phyloP scores from a whole-genome alignment of 257 asterid genomes.

The Sherardia arvensis region DNA sequence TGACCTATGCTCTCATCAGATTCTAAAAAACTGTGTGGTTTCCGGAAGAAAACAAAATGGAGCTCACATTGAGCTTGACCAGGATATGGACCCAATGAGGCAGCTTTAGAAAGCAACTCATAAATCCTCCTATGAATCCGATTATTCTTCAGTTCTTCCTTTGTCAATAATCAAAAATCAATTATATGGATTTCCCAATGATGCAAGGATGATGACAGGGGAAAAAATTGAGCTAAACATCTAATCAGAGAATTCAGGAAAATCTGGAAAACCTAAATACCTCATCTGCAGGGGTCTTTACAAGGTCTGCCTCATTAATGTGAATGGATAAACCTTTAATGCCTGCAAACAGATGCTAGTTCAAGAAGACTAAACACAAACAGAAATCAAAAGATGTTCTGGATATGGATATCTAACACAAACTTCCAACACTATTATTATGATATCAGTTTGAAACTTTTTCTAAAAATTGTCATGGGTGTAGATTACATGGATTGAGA shows the following conservation, averaged over 20 bases:
- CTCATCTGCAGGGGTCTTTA: constrained; percentile 69
- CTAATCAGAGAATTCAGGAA: background rate
- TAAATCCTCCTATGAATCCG: constrained; percentile 79
- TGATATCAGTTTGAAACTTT: background rate
- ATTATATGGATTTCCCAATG: background rate
- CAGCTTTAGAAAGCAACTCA: constrained; percentile 81
- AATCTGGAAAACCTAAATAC: constrained; percentile 20
- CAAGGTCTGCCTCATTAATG: constrained; percentile 53
- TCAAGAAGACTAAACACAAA: background rate
- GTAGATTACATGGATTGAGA: background rate
- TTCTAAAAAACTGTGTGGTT: constrained; percentile 67
- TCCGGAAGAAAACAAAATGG: constrained; percentile 78
- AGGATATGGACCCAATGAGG: constrained; percentile 26
- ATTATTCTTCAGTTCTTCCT: constrained; percentile 79
- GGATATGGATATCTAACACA: background rate
- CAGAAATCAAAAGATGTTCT: background rate
- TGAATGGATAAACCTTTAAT: constrained; percentile 45
- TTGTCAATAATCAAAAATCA: constrained; percentile 13
- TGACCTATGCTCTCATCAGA: constrained; percentile 38
- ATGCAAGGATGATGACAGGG: background rate
- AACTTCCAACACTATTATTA: background rate
- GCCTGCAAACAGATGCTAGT: constrained; percentile 36
- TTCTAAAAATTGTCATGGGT: background rate
- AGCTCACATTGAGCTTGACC: constrained; percentile 53
- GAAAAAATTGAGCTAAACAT: background rate